Evolutionary conservation across 2,329 filamentous ascomycete species (phyloP).

Genomic region (Atkinsonella texensis): DNA sequence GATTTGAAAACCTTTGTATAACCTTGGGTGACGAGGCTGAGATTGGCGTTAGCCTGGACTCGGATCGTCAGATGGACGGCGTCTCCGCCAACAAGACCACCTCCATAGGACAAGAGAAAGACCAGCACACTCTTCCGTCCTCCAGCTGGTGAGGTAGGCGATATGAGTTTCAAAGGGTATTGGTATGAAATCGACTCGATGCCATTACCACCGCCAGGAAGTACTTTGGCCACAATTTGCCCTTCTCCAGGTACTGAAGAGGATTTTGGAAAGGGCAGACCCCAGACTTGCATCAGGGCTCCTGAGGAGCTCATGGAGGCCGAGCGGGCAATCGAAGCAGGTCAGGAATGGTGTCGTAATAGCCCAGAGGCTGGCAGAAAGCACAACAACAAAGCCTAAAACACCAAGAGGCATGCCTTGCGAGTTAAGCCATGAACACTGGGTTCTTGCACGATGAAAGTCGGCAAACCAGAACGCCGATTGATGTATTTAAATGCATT

Average conservation of each 20-base stretch:
- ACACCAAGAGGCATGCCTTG: background rate
- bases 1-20: constrained; percentile 96
- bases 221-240: constrained; percentile 57
- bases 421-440: background rate
- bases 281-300: constrained; percentile 9
- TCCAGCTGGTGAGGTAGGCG: constrained; percentile 52
- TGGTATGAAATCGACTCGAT: constrained; percentile 72
- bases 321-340: background rate
- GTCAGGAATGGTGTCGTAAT: background rate
- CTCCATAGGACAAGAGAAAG: constrained; percentile 88
- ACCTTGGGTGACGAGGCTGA: constrained; percentile 60
- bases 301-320: background rate
- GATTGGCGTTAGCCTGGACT: constrained; percentile 50
- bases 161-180: constrained; percentile 89
- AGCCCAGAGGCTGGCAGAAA: background rate
- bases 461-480: background rate
- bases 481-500: background rate
- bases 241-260: constrained; percentile 68
- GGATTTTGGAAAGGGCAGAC: constrained; percentile 60
- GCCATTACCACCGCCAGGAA: constrained; percentile 60
- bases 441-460: background rate
- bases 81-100: constrained; percentile 83
- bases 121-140: constrained; percentile 60
- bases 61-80: constrained; percentile 60
- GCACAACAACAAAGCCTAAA: background rate